Evolutionary conservation across 192 early-diverging fungal species (phyloP).

Genomic region (Coemansia sp.): DNA sequence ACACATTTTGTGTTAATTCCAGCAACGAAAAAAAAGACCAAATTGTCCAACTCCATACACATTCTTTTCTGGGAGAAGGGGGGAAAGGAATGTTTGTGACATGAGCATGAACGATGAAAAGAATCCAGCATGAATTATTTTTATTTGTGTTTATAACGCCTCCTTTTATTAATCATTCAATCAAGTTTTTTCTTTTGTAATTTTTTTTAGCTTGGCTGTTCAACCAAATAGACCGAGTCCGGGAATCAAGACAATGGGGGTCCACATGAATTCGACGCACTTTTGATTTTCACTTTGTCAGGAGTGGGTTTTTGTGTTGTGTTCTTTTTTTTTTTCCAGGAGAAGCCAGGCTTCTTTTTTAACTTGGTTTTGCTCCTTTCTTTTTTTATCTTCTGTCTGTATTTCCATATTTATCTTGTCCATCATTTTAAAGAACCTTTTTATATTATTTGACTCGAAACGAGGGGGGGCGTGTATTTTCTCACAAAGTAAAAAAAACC

Average conservation of each 20-base stretch:
- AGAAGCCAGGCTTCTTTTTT: not conserved
- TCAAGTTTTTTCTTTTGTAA: not conserved
- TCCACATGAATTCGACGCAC: not conserved
- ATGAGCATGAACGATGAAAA: not conserved
- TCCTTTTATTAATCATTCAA: slow-evolving; percentile 2
- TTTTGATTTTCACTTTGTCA: too few species aligned
- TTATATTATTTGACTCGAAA: not conserved
- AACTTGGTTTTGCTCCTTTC: not conserved
- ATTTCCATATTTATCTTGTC: not conserved
- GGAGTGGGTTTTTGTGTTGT: too few species aligned
- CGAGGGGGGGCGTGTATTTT: too few species aligned
- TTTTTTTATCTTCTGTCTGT: not conserved
- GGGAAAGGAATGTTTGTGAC: too few species aligned
- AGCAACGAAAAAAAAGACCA: too few species aligned
- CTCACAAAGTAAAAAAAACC: too few species aligned
- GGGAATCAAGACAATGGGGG: not conserved
- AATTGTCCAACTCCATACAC: too few species aligned
- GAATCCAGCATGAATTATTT: not conserved
- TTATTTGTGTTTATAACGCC: not conserved
- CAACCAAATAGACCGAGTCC: not conserved
- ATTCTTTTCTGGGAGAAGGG: too few species aligned
- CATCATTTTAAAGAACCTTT: not conserved
- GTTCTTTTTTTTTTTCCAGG: not conserved
- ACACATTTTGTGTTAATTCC: too few species aligned
- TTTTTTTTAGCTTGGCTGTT: too few species aligned